Evolutionary conservation across 352 stramenopile genomes (phyloP).

Genomic region (Phytophthora boehmeriae): DNA sequence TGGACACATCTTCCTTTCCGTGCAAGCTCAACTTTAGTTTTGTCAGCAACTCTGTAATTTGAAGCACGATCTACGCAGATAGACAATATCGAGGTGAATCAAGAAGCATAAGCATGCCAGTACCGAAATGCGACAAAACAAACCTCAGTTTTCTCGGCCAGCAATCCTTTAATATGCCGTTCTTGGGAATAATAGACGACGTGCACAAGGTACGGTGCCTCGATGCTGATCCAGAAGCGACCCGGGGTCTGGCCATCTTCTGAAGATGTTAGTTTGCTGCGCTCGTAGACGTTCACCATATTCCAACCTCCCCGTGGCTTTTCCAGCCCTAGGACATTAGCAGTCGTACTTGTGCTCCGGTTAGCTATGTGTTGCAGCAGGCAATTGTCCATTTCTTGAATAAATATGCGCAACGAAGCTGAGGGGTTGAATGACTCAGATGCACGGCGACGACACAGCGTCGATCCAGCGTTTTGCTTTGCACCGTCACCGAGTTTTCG

Average conservation of each 20-base stretch:
- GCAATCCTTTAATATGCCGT: slow-evolving; percentile 60
- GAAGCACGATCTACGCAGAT: slow-evolving; percentile 52
- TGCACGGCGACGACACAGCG: slow-evolving; percentile 62
- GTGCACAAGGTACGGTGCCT: slow-evolving; percentile 70
- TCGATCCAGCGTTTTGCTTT: slow-evolving; percentile 65
- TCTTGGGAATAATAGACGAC: slow-evolving; percentile 81
- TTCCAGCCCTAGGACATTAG: slow-evolving; percentile 59
- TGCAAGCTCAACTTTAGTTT: slow-evolving; percentile 45
- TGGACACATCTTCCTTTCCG: slow-evolving; percentile 19
- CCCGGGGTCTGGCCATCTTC: slow-evolving; percentile 35
- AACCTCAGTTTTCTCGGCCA: slow-evolving; percentile 79
- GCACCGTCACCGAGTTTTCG: slow-evolving; percentile 75
- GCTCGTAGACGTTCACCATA: slow-evolving; percentile 48
- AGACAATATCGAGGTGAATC: slow-evolving; percentile 4
- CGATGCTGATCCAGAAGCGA: slow-evolving; percentile 77
- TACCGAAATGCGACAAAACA: slow-evolving; percentile 4
- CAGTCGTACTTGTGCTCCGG: slow-evolving; percentile 29
- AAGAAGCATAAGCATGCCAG: neutral
- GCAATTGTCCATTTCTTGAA: slow-evolving; percentile 73
- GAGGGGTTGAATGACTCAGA: slow-evolving; percentile 62
- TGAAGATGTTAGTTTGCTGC: slow-evolving; percentile 37
- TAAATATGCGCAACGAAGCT: slow-evolving; percentile 59
- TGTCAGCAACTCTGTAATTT: slow-evolving; percentile 59
- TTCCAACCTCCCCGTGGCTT: slow-evolving; percentile 51
- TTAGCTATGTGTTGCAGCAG: slow-evolving; percentile 47